A percentile compares a stretch with the other conserved stretches of the same genome.
phyloP scores from a whole-genome alignment of 306 rosid species.

The Vigna reflexopilosa region DNA sequence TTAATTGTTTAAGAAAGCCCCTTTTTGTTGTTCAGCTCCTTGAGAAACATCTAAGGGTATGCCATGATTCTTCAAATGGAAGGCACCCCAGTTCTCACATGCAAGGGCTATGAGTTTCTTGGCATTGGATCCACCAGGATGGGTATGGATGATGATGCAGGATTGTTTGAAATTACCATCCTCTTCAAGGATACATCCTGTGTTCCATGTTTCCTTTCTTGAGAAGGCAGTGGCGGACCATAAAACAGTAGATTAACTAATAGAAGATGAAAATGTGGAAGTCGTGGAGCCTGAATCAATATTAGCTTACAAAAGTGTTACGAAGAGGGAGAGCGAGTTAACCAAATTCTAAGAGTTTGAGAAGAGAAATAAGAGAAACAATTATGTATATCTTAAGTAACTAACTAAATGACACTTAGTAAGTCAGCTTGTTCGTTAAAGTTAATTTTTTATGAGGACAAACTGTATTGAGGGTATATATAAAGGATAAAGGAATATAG shows the following conservation, averaged over 20 bases:
- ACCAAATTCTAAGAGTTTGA: too few relatives aligned
- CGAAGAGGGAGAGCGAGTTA: too few relatives aligned
- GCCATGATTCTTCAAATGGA: slow-evolving; percentile 65
- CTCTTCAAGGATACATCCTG: too few relatives aligned
- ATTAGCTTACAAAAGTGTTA: too few relatives aligned
- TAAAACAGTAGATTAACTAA: too few relatives aligned
- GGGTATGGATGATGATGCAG: slow-evolving; percentile 45
- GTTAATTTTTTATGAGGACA: background rate
- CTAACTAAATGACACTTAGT: background rate
- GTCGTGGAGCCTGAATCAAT: too few relatives aligned
- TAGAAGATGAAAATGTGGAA: too few relatives aligned
- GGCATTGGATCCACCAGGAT: slow-evolving; percentile 56
- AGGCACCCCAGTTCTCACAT: slow-evolving; percentile 70
- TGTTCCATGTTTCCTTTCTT: too few relatives aligned
- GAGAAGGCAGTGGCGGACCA: too few relatives aligned
- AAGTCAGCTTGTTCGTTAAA: background rate
- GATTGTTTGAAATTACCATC: too few relatives aligned
- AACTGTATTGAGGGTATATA: background rate
- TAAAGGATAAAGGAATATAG: background rate
- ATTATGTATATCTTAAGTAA: background rate
- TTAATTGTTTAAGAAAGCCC: slow-evolving; percentile 36
- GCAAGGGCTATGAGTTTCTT: slow-evolving; percentile 49
- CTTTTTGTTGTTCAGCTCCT: slow-evolving; percentile 46
- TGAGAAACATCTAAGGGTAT: slow-evolving; percentile 41
- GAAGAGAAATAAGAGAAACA: background rate